Evolutionary conservation across 2,329 filamentous ascomycete species (phyloP).

Genomic region (Botrytis squamosa): DNA sequence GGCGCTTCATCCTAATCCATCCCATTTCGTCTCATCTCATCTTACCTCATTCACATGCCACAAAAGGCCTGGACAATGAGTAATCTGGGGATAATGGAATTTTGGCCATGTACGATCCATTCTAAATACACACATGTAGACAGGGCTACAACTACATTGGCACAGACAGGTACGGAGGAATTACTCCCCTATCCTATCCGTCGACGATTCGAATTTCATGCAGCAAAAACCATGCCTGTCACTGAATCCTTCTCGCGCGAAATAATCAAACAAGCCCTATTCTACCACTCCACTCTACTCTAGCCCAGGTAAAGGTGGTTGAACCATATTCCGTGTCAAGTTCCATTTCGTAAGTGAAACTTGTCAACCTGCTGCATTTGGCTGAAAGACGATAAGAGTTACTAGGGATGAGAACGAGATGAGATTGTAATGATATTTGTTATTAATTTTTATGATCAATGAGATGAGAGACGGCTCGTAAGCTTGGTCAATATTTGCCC

Average conservation of each 20-base stretch:
- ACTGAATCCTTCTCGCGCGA: slow-evolving; percentile 16
- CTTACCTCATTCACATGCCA: background rate
- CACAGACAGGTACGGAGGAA: background rate
- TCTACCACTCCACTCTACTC: background rate
- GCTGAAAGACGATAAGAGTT: background rate
- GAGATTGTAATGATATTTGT: slow-evolving; percentile 7
- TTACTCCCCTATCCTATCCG: background rate
- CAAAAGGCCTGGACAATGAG: background rate
- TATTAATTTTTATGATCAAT: slow-evolving; percentile 15
- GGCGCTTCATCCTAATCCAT: background rate
- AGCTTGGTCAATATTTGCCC: slow-evolving; percentile 16
- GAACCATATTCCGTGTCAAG: background rate
- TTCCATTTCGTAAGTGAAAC: background rate
- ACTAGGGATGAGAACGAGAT: background rate
- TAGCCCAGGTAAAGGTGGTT: background rate
- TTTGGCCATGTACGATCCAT: background rate
- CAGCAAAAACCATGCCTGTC: slow-evolving; percentile 8
- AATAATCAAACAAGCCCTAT: background rate
- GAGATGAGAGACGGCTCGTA: slow-evolving; percentile 18
- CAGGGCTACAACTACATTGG: background rate
- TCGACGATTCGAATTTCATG: slow-evolving; percentile 12
- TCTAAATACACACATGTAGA: background rate
- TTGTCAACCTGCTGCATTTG: background rate
- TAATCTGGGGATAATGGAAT: background rate
- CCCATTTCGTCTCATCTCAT: background rate